A percentile compares a stretch with the other conserved stretches of the same genome.
Conservation (phyloP, 202 grass and related monocot genomes). For the Panicum hallii region DNA sequence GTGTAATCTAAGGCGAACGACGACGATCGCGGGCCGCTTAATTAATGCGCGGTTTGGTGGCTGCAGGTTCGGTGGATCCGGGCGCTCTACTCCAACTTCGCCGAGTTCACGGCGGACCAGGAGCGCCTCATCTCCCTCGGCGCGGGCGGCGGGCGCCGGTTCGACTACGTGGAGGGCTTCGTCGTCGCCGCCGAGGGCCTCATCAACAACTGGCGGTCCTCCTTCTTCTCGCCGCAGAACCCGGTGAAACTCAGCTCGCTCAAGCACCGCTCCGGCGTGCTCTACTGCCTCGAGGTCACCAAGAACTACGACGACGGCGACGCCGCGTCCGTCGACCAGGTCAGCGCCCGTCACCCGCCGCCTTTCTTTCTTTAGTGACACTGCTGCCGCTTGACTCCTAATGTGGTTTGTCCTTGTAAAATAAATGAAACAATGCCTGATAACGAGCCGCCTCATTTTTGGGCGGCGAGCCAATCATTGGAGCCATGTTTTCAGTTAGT, state of each 20-base stretch:
- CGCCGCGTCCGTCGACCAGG: slow-evolving; percentile 73
- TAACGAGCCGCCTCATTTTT: slow-evolving; percentile 23
- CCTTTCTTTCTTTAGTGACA: slow-evolving; percentile 13
- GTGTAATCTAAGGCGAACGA: slow-evolving; percentile 1
- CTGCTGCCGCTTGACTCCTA: not conserved
- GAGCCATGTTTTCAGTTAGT: slow-evolving; percentile 32
- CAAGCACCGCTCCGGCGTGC: slow-evolving; percentile 57
- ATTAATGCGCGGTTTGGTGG: slow-evolving; percentile 8
- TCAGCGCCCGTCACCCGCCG: slow-evolving; percentile 28
- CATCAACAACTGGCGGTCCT: slow-evolving; percentile 99
- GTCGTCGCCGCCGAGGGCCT: slow-evolving; percentile 88
- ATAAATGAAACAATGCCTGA: not conserved
- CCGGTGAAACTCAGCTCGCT: slow-evolving; percentile 88
- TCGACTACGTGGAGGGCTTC: slow-evolving; percentile 96
- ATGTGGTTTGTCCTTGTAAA: not conserved
- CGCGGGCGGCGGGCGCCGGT: slow-evolving; percentile 50
- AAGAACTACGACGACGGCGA: slow-evolving; percentile 84
- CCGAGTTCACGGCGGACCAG: slow-evolving; percentile 77
- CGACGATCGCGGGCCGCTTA: not conserved
- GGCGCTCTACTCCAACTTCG: slow-evolving; percentile 89
- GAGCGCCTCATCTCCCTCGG: slow-evolving; percentile 77
- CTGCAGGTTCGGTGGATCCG: slow-evolving; percentile 86
- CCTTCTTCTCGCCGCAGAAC: slow-evolving; percentile 95
- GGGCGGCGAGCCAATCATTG: slow-evolving; percentile 59
- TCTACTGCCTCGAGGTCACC: slow-evolving; percentile 93